phyloP scores from a whole-genome alignment of 2,329 filamentous ascomycete genomes.

The Fusarium austroafricanum region DNA sequence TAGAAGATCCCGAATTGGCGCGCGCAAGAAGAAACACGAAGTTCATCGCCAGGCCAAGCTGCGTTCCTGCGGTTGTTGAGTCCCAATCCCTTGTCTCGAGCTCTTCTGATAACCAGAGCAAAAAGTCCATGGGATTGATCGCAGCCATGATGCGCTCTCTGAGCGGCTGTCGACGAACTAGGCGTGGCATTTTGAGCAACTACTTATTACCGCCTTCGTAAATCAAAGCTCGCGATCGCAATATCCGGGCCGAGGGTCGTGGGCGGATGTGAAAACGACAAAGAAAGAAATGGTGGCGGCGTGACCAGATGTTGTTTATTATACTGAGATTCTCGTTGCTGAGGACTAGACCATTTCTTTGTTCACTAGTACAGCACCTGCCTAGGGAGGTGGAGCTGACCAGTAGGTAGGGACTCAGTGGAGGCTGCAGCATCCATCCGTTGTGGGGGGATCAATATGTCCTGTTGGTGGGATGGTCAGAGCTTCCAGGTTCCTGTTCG shows the following conservation, averaged over 20 bases:
- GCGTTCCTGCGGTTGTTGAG: conserved; percentile 79
- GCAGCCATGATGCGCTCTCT: conserved; percentile 81
- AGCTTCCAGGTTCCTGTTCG: conserved; percentile 39
- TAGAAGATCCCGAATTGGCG: conserved; percentile 74
- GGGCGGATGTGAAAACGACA: neutral
- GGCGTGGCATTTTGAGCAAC: conserved; percentile 70
- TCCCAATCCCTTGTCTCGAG: conserved; percentile 93
- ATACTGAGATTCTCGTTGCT: conserved; percentile 34
- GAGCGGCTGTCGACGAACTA: conserved; percentile 85
- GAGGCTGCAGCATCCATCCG: conserved; percentile 18
- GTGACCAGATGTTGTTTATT: conserved; percentile 45
- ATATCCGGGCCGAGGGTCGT: neutral
- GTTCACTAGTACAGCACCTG: conserved; percentile 32
- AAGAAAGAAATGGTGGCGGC: conserved; percentile 10
- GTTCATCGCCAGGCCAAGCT: conserved; percentile 82
- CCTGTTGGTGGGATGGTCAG: conserved; percentile 36
- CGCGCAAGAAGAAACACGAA: conserved; percentile 83
- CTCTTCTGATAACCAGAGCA: conserved; percentile 92
- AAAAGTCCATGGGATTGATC: conserved; percentile 88
- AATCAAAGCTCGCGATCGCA: conserved; percentile 1
- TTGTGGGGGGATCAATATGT: conserved; percentile 29
- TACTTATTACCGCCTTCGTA: neutral
- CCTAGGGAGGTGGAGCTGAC: conserved; percentile 11
- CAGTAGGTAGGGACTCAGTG: conserved; percentile 13
- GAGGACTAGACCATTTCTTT: conserved; percentile 36